Evolutionary conservation across 2,329 filamentous ascomycete genomes (phyloP), one percentile per base, ranked within the genome.

Genomic region (Colletotrichum liriopes): DNA sequence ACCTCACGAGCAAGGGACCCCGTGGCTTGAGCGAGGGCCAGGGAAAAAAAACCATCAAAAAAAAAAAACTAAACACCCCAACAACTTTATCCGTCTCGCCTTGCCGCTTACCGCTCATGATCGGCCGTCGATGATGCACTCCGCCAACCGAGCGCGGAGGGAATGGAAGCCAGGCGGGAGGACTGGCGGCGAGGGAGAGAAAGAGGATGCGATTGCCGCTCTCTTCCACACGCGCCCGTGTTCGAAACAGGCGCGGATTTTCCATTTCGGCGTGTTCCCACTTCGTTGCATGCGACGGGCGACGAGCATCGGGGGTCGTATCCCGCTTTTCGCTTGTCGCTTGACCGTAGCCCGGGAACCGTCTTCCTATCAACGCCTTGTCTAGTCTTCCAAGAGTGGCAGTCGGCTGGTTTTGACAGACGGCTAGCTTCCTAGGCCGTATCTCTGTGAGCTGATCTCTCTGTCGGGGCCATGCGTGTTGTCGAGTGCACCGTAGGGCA

Each of bases 171-270:
- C 41, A 7, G 47, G 35, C 32, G 41, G 60, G 32, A 32, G 18
- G 52, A 39, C 43, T n/a, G 18, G 45, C 16, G 20, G 20, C 29
- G 35, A 63, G 16, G n/a, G 32, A 29, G 26, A 6, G 16, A 23
- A 37, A 32, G 14, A 41, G 39, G 23, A 43, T 56, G 35, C 26
- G n/a, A 32, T 41, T 65, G 23, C 52, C 51, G 52, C 61, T 54
- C 47, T 66, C 64, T 29, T 32, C 41, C n/a, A 55, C 56, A 7
- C 43, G 37, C 47, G 49, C n/a, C 11, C 65, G 3, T 18, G 26
- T 39, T 41, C 64, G 56, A 67, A 71, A 71, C 56, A 71, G 68
- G 56, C 55, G 64, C 64, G 41, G 41, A 66, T 66, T 49, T 55
- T 56, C 68, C 12, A 35, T 14, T 41, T 32, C 11, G 12, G 23